These are phyloP conservation scores for Rhizophora apiculata DNA, from an alignment of 345 rosid species.

Conservation along the genomic window DNA sequence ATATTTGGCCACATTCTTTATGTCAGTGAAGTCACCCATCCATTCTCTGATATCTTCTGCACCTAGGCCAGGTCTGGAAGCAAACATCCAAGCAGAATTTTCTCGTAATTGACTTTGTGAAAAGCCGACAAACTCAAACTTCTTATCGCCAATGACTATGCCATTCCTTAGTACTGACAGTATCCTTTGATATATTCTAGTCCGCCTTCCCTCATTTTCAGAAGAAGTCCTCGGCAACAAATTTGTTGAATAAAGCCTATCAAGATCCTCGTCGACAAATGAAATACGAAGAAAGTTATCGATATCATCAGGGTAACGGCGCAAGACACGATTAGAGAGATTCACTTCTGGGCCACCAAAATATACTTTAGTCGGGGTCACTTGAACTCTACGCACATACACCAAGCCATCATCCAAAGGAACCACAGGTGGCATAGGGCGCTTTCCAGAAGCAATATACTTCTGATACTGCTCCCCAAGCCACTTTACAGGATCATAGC, in stretches of 20 bases:
- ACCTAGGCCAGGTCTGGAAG: constrained; percentile 38
- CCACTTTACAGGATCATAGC: constrained; percentile 50
- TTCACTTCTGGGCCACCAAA: constrained; percentile 54
- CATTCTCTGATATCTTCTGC: constrained; percentile 39
- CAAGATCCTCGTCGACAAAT: constrained; percentile 49
- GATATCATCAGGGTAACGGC: constrained; percentile 33
- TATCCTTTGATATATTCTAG: constrained; percentile 40
- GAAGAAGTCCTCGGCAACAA: constrained; percentile 14
- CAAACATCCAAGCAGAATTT: constrained; percentile 65
- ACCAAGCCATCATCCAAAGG: constrained; percentile 41
- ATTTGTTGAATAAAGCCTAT: constrained; percentile 29
- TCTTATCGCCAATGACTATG: constrained; percentile 34
- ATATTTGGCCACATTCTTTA: constrained; percentile 57
- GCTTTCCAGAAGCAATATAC: background rate
- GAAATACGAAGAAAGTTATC: constrained; percentile 47
- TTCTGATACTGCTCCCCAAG: constrained; percentile 25
- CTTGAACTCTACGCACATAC: constrained; percentile 39
- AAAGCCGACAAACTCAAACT: constrained; percentile 58
- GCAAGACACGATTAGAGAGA: constrained; percentile 49
- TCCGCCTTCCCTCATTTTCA: constrained; percentile 16
- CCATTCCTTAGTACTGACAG: constrained; percentile 42
- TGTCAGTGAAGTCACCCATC: constrained; percentile 39
- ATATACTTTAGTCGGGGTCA: constrained; percentile 49
- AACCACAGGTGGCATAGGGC: constrained; percentile 26
- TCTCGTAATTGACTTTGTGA: constrained; percentile 51